Evolutionary conservation across 495 filamentous ascomycete genomes (phyloP), one percentile per base, ranked within the genome.

Genomic region (Penicillium waksmanii): DNA sequence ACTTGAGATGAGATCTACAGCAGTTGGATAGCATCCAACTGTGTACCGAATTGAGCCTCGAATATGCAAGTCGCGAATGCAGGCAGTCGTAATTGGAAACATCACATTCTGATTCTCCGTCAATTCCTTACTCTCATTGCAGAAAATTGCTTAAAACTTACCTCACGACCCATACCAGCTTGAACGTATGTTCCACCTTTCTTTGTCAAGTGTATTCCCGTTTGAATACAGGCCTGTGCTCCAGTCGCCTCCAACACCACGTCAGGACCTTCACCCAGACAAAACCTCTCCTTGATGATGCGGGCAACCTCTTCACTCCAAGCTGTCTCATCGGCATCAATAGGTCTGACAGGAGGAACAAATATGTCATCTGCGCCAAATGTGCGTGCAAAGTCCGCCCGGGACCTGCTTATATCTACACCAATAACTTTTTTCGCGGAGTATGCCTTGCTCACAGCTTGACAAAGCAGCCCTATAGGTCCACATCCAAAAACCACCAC

Each of bases 401-500:
- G 80, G 46, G 78, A 69, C 62, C 85, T 77, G 36, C 87, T 81
- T 59, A 97, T 91, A 74, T 97, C 93, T 19, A 94, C 89, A 2
- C 80, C 80, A 2, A 95, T 85, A 4, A 96, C 81, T 63, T 84
- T 91, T 48, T 78, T 82, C 1, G 92, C 92, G 1, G 89, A 89
- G 58, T 85, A 94, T 5, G 89, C 84, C 35, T 82, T 82, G 27
- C 87, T 85, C 0, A 94, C 90, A 11, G 90, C 89, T 12, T 84
- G 85, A 71, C 89, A 92, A 15, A 96, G 85, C 6, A 97, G 80
- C 0, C 93, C 93, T 9, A 97, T 89, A 12, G 93, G 91, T 0
- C 92, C 92, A 23, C 90, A 90, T 18, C 93, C 93, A 77, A 95
- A 94, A 9, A 97, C 85, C 1, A 95, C 86, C 2, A 96, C 85